Evolutionary conservation across 306 rosid species (phyloP).

Genomic region (Mucuna pruriens): DNA sequence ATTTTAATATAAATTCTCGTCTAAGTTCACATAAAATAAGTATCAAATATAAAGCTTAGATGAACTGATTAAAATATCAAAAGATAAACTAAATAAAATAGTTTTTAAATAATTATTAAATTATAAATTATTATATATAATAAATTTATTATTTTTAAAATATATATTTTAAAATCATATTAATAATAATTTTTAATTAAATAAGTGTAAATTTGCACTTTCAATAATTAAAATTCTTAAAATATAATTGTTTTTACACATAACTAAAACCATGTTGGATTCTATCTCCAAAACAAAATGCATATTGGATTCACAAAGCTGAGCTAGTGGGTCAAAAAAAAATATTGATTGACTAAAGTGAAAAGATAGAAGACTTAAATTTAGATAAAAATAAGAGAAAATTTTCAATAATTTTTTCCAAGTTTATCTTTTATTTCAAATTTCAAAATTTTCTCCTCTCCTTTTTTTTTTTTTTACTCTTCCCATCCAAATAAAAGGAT

Average conservation of each 20-base stretch:
- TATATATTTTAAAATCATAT: too few species aligned
- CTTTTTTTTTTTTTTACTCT: neutral
- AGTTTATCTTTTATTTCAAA: neutral
- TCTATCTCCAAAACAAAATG: neutral
- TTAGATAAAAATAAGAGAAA: neutral
- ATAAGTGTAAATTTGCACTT: too few species aligned
- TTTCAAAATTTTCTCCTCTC: neutral
- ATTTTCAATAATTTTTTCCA: neutral
- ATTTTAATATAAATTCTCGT: neutral
- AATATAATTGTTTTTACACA: neutral
- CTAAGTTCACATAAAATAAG: neutral
- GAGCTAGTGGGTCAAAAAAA: neutral
- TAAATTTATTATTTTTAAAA: too few species aligned
- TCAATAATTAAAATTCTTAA: too few species aligned
- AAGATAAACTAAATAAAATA: too few species aligned
- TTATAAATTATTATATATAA: too few species aligned
- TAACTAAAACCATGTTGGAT: neutral
- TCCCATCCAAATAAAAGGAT: neutral
- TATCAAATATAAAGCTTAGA: neutral
- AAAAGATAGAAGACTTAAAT: neutral
- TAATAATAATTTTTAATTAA: too few species aligned
- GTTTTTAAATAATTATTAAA: too few species aligned
- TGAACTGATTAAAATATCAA: neutral
- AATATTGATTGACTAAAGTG: neutral
- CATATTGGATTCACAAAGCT: neutral